These are phyloP conservation scores for Mycena chlorophos DNA, from an alignment of 768 basidiomycete species.

Conservation along the genomic window DNA sequence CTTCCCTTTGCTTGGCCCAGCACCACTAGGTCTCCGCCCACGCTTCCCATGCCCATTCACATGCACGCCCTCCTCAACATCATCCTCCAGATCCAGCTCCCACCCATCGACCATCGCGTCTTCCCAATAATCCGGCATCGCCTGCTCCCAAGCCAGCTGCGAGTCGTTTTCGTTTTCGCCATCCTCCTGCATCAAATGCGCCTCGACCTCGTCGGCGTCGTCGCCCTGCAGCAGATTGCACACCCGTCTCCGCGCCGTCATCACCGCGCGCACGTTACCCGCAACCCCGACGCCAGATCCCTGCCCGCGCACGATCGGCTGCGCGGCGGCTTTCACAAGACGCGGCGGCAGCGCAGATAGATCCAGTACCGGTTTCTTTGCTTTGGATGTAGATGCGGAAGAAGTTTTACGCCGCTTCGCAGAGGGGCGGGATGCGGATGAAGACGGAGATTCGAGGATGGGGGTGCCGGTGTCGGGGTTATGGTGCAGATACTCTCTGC, in stretches of 20 bases:
- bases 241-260: conserved; percentile 49
- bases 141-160: conserved; percentile 42
- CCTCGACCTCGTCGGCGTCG: conserved; percentile 8
- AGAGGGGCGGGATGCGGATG: conserved; percentile 5
- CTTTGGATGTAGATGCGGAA: neutral
- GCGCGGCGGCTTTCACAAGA: conserved; percentile 47
- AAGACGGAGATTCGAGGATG: neutral
- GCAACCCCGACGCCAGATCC: conserved; percentile 43
- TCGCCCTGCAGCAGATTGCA: conserved; percentile 32
- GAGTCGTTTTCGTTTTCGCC: conserved; percentile 14
- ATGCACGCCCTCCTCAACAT: neutral
- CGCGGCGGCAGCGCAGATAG: conserved; percentile 34
- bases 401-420: conserved; percentile 11
- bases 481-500: conserved; percentile 17
- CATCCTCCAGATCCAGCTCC: neutral
- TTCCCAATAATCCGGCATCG: conserved; percentile 19
- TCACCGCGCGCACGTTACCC: conserved; percentile 52
- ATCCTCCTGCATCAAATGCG: conserved; percentile 14
- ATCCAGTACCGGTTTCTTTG: neutral
- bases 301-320: conserved; percentile 52
- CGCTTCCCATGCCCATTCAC: neutral
- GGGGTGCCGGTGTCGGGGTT: conserved; percentile 16
- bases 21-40: neutral
- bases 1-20: neutral
- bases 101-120: neutral